A percentile compares a stretch with the other conserved stretches of the same genome.
Evolutionary conservation across 495 filamentous ascomycete genomes (phyloP).

Genomic region (Aspergillus sclerotiicarbonarius): DNA sequence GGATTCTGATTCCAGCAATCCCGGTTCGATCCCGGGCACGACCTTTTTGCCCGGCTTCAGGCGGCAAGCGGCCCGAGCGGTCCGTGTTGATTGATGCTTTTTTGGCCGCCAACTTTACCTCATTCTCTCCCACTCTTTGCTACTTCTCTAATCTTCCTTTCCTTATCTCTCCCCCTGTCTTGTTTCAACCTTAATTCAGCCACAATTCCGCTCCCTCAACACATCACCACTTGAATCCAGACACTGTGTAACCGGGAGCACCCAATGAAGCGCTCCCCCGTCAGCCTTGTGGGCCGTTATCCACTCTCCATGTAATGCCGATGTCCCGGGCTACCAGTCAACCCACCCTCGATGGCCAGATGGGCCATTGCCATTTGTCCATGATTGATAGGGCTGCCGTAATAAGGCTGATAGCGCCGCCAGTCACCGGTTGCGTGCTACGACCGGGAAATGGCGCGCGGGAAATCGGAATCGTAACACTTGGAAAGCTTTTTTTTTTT

Average conservation of each 20-base stretch:
- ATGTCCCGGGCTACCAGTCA: not conserved
- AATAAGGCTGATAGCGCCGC: not conserved
- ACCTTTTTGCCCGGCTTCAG: constrained; percentile 28
- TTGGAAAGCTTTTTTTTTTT: too few relatives aligned
- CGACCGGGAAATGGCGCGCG: not conserved
- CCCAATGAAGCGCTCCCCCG: not conserved
- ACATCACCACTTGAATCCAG: not conserved
- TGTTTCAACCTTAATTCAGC: too few relatives aligned
- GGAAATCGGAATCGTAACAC: not conserved
- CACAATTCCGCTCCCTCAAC: not conserved
- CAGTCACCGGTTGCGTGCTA: not conserved
- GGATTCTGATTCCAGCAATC: constrained; percentile 41
- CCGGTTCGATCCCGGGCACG: constrained; percentile 43
- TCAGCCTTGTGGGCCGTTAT: not conserved
- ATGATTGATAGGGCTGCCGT: not conserved
- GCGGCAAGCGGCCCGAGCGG: too few relatives aligned
- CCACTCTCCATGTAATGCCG: not conserved
- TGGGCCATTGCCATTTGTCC: not conserved
- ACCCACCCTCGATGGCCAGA: not conserved
- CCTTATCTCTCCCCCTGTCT: too few relatives aligned
- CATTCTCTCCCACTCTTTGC: too few relatives aligned
- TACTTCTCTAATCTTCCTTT: too few relatives aligned
- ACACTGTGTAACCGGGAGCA: not conserved
- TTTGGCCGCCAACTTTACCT: too few relatives aligned
- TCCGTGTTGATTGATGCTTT: too few relatives aligned